Base-by-base conservation (phyloP, 1,284 basidiomycete species). In the Ceratobasidium sp. region DNA sequence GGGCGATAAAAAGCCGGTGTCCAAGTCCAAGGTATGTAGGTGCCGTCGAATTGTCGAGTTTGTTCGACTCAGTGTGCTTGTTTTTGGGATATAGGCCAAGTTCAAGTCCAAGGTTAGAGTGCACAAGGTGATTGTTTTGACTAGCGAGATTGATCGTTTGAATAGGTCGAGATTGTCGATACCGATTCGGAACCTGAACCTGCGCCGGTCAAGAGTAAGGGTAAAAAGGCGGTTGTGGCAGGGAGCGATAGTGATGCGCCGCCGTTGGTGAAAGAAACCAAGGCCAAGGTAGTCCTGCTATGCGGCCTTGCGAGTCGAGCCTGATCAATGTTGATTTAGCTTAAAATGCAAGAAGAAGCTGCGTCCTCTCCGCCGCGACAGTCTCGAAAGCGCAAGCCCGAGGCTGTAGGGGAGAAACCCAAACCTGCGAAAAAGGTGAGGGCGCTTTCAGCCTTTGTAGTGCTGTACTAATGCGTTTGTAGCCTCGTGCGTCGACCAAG, bases 401-500 rank as follows among this genome's bases (percentile, higher is more conserved):
- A 69, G 39, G 66, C 39, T 5, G 39, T 27, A 6, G 27, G 37
- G 4, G 66, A 69, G 53, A 69, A 56, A 34, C 34, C 66, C 0
- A 58, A 59, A 27, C 22, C 27, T 1, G 31, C 46, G 46, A 69
- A 69, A 58, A 69, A 69, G 66, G 66, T 69, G 27, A 13, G 59
- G 41, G 24, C 0, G 41, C 31, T 31, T 46, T 22, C n/a, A 27
- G 53, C 27, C 19, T 22, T 27, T 6, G 29, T 49, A 24, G 34
- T 8, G 34, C 34, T 34, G 8, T 5, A 46, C 31, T 58, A 19
- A 56, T 39, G 13, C 14, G 51, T 24, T 69, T 58, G 24, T 58
- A 69, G 66, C 66, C 66, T 54, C 51, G 66, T n/a, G 66, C 66
- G 27, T 69, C 66, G 11, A 27, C 39, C 53, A 69, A 69, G 66